Evolutionary conservation across 2,329 filamentous ascomycete species (phyloP), one percentile per base, ranked within the genome.

Genomic region (Plectosphaerella plurivora): DNA sequence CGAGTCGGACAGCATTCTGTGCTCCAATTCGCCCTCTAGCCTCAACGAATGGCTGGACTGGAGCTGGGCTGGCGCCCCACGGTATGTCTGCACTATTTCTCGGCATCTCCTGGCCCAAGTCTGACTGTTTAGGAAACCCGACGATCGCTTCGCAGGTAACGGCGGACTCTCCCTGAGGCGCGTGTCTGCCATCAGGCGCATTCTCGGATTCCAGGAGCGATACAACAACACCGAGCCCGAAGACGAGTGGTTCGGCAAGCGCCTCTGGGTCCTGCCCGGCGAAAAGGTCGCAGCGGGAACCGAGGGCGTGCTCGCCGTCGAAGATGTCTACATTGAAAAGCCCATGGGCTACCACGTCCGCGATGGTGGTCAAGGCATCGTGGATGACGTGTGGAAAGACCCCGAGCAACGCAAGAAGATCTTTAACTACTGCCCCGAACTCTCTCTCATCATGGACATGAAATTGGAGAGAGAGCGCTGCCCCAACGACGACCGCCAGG

Each of bases 381-480:
- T 69, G 18, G 70, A 72, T 20, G 65, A 61, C 3, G 72, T 81
- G 15, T 82, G 79, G 79, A 71, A 71, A 53, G 64, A 75, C 48
- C 64, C 63, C 2, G 60, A 58, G 2, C 67, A 72, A 54, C 68
- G 79, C 35, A 69, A 73, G 57, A 63, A 70, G 50, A 78, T 81
- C 22, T 76, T 80, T 56, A 67, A 75, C 16, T 83, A 82, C 63
- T 83, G 80, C 55, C 80, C 79, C 2, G 79, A 83, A 62, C 62
- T 83, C 18, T 73, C 69, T 56, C 68, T 82, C 61, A 76, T 81
- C 53, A 72, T 82, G 70, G 73, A 77, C 42, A 82, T 83, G 79
- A 80, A 79, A 63, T 64, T 80, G 11, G 74, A 78, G 64, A 63
- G 71, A 44, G 72, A 78, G 63, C 65, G 74, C 16, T 79, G 77